Conservation (phyloP, 2,329 filamentous ascomycete genomes). For the Lachnellula occidentalis region DNA sequence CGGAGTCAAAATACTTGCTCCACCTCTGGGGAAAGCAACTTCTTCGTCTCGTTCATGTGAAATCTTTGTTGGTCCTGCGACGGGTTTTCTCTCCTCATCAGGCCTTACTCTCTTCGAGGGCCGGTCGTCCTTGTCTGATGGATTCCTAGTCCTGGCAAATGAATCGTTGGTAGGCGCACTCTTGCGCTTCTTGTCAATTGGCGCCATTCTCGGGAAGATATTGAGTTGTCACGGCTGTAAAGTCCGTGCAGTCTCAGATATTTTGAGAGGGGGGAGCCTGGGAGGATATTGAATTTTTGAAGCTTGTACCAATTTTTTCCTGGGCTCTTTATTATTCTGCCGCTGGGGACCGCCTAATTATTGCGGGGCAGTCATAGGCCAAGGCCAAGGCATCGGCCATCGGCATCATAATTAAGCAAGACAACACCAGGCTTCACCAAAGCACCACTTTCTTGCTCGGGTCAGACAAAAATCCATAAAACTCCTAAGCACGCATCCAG, state of each 20-base stretch:
- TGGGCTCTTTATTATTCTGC: not conserved
- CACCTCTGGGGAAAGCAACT: conserved; percentile 85
- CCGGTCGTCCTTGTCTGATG: conserved; percentile 20
- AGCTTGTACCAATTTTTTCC: not conserved
- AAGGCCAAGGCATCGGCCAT: too few relatives aligned
- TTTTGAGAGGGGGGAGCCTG: not conserved
- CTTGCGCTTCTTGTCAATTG: conserved; percentile 31
- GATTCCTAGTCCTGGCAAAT: conserved; percentile 28
- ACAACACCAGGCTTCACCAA: too few relatives aligned
- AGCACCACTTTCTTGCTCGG: not conserved
- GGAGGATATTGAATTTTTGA: not conserved
- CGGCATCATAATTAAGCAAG: too few relatives aligned
- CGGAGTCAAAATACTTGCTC: conserved; percentile 83
- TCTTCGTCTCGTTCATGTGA: conserved; percentile 68
- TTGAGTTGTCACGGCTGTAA: not conserved
- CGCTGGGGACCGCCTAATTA: not conserved
- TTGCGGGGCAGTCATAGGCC: too few relatives aligned
- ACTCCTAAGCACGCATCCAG: not conserved
- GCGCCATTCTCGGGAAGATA: conserved; percentile 23
- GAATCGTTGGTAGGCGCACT: conserved; percentile 30
- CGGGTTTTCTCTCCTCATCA: conserved; percentile 15
- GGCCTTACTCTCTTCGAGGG: conserved; percentile 27
- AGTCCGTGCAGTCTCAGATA: not conserved
- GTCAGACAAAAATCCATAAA: not conserved
- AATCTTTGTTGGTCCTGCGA: conserved; percentile 24